A percentile compares a stretch with the other conserved stretches of the same genome.
Evolutionary conservation across 352 stramenopile genomes (phyloP).

Genomic region (Pythium vanterpoolii): DNA sequence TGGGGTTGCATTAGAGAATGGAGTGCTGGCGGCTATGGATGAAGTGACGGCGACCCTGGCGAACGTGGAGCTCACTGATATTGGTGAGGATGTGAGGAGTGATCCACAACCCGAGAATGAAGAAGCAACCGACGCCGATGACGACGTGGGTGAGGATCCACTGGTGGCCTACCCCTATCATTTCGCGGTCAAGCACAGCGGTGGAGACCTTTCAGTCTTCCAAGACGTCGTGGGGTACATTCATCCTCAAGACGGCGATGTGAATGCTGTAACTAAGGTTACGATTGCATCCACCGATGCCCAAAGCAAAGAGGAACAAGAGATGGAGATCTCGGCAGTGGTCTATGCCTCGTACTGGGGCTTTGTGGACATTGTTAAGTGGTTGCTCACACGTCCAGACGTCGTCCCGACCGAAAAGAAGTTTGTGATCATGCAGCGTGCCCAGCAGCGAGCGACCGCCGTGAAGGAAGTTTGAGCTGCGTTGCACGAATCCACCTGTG

Average conservation of each 20-base stretch:
- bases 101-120: neutral
- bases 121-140: neutral
- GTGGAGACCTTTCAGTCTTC: slow-evolving; percentile 1
- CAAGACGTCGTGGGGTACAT: slow-evolving; percentile 5
- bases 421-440: slow-evolving; percentile 11
- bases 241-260: neutral
- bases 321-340: slow-evolving; percentile 21
- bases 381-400: slow-evolving; percentile 19
- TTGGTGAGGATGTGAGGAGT: neutral
- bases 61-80: neutral
- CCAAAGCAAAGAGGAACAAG: slow-evolving; percentile 11
- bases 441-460: slow-evolving; percentile 2
- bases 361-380: slow-evolving; percentile 30
- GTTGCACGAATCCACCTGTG: too few relatives aligned
- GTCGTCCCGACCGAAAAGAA: neutral
- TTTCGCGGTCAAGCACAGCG: slow-evolving; percentile 4
- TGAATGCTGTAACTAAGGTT: neutral
- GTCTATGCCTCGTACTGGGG: slow-evolving; percentile 19
- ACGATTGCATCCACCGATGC: neutral
- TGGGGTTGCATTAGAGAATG: too few relatives aligned
- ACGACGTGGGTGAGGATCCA: neutral
- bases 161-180: slow-evolving; percentile 3
- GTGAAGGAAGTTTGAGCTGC: too few relatives aligned
- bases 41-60: neutral
- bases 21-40: too few relatives aligned